These are phyloP conservation scores for Apophysomyces sp. DNA, from an alignment of 371 early-diverging fungal species.

Conservation along the genomic window DNA sequence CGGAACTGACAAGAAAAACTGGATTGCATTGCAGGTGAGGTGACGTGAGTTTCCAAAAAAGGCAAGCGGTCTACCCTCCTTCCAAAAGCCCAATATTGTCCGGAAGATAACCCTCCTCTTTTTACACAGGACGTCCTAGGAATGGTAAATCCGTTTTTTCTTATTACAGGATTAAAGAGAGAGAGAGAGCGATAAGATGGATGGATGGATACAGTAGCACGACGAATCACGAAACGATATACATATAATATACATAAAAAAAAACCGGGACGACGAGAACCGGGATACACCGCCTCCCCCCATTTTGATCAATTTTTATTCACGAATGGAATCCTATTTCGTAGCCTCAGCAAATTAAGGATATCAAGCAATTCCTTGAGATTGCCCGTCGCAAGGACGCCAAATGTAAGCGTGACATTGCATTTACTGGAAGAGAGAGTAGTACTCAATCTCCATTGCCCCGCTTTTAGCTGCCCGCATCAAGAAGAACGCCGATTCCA, in stretches of 20 bases:
- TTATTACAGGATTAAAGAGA: no score
- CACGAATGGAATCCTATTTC: not conserved
- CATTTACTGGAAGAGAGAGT: no score
- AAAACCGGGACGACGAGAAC: no score
- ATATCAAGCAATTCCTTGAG: conserved; percentile 97
- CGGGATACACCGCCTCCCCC: no score
- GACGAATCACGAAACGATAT: not conserved
- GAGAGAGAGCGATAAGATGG: not conserved
- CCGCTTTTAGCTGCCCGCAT: conserved; percentile 91
- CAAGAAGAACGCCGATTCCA: conserved; percentile 94
- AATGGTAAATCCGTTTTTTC: not conserved
- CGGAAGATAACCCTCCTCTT: not conserved
- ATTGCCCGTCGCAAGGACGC: conserved; percentile 97
- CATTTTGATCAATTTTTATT: not conserved
- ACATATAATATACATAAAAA: not conserved
- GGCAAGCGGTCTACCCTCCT: not conserved
- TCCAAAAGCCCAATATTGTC: not conserved
- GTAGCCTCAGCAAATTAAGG: conserved; percentile 95
- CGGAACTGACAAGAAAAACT: no score
- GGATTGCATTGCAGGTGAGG: not conserved
- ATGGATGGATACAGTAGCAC: conserved; percentile 4
- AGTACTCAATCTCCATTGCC: no score
- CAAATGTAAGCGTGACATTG: conserved; percentile 63
- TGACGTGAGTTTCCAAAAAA: not conserved
- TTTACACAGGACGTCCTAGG: not conserved